Evolutionary conservation across 345 rosid genomes (phyloP).

Genomic region (Melastoma malabathricum): DNA sequence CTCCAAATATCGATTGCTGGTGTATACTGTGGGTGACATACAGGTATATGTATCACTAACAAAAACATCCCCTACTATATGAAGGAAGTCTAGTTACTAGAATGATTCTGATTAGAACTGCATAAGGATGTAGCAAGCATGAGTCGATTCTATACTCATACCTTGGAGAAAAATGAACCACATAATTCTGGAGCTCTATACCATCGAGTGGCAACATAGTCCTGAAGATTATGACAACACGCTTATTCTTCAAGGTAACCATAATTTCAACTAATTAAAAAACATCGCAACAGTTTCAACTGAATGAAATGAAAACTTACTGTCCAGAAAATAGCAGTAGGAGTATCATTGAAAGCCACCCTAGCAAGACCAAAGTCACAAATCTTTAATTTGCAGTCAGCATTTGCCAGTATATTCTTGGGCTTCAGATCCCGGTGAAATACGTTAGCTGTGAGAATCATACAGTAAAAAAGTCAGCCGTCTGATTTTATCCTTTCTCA

Average conservation of each 20-base stretch:
- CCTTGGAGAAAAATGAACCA: conserved; percentile 97
- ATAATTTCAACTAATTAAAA: no score
- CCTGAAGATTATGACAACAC: conserved; percentile 19
- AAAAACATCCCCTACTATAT: no score
- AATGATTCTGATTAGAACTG: no score
- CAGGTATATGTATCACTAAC: no score
- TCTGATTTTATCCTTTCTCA: no score
- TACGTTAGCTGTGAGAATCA: conserved; percentile 53
- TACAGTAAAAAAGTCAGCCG: no score
- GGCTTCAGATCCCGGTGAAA: conserved; percentile 92
- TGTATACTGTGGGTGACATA: conserved; percentile 41
- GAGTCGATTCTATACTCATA: conserved; percentile 8
- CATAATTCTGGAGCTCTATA: conserved; percentile 93
- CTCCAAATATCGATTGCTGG: conserved; percentile 90
- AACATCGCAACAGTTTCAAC: no score
- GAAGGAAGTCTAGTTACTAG: no score
- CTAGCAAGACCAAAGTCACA: conserved; percentile 98
- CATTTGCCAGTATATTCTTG: conserved; percentile 86
- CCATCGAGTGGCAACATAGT: conserved; percentile 97
- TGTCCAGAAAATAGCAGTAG: conserved; percentile 91
- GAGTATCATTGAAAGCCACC: conserved; percentile 86
- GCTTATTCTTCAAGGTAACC: not conserved
- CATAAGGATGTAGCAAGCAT: no score
- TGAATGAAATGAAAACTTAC: conserved; percentile 21
- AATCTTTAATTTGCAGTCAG: conserved; percentile 87